Conservation (phyloP, 83 land plant genomes). For the Picea abies region DNA sequence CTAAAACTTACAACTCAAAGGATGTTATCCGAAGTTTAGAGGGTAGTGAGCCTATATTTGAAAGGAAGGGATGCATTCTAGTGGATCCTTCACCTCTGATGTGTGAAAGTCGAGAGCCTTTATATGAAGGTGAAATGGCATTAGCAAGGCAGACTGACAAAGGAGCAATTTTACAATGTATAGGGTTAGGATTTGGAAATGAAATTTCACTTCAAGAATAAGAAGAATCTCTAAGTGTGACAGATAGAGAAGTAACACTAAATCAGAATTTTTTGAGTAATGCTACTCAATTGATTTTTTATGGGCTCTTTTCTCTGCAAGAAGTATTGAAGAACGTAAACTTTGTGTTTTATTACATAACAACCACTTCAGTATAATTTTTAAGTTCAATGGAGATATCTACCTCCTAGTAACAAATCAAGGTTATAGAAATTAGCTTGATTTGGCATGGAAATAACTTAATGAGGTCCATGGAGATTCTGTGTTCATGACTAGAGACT, state of each 20-base stretch:
- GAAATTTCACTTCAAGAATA: constrained; percentile 12
- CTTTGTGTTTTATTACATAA: constrained; percentile 97
- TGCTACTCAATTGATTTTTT: constrained; percentile 85
- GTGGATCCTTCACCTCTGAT: constrained; percentile 31
- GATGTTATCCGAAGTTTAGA: constrained; percentile 36
- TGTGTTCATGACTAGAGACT: constrained; percentile 71
- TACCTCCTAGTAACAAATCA: constrained; percentile 90
- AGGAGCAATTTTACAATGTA: background rate
- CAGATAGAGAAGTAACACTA: constrained; percentile 46
- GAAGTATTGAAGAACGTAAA: constrained; percentile 87
- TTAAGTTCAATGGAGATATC: constrained; percentile 83
- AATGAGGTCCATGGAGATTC: constrained; percentile 95
- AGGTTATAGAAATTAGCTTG: constrained; percentile 89
- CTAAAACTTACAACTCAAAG: constrained; percentile 11
- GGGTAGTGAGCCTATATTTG: constrained; percentile 83
- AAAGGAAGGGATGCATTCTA: constrained; percentile 73
- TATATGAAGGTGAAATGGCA: constrained; percentile 84
- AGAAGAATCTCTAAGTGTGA: constrained; percentile 25
- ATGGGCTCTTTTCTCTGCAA: constrained; percentile 83
- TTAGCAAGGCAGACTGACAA: constrained; percentile 68
- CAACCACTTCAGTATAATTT: constrained; percentile 98
- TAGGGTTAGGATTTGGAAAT: background rate
- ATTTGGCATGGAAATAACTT: constrained; percentile 93
- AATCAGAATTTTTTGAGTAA: constrained; percentile 70
- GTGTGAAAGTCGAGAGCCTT: constrained; percentile 67